Base-by-base conservation (phyloP, 2,329 filamentous ascomycete genomes). In the Colletotrichum ledebouriae region DNA sequence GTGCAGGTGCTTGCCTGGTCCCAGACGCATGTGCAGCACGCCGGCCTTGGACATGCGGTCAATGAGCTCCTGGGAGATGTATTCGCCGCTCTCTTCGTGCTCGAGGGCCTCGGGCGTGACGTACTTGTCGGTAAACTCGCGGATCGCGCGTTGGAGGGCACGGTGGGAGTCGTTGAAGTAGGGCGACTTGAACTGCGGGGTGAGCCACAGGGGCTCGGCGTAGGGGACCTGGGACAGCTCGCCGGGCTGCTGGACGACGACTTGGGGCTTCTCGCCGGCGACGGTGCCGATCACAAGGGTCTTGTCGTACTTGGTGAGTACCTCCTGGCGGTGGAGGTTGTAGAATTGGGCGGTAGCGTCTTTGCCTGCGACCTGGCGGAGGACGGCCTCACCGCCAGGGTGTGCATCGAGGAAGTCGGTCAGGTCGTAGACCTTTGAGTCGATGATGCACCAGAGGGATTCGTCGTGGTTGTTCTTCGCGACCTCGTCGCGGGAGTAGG, bases 301-400 rank as follows among this genome's bases (percentile, higher is more conserved):
- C 74, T 87, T 84, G 53, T 85, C 81, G 84, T 97, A 97, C 78
- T 94, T 94, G 69, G 89, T 83, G 11, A 97, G 86, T n/a, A 97
- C 92, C 80, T 97, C 94, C 73, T 97, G 93, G 29, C 94, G 86
- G 82, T 97, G 94, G 60, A 97, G 89, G 83, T 97, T 97, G 87
- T 97, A 97, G 80, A 97, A 97, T 64, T 91, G 91, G 41, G 86
- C 82, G 2, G 94, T 97, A 58, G 93, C 93, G 76, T 97, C 94
- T 72, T 89, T 86, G 70, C 94, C 94, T 34, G 92, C 94, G 55
- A 95, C 88, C 80, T 97, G 93, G 61, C 87, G 86, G 42, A 97
- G 87, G 25, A 97, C 93, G 49, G 92, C 89, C 74, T 90, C 89
- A 74, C 93, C 94, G 73, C 93, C 93, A 0, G 94, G 94, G 75